Percentiles rank a stretch among this genome's conserved stretches.
Conservation (phyloP, 129 eudicot genomes). For the Silybum marianum region DNA sequence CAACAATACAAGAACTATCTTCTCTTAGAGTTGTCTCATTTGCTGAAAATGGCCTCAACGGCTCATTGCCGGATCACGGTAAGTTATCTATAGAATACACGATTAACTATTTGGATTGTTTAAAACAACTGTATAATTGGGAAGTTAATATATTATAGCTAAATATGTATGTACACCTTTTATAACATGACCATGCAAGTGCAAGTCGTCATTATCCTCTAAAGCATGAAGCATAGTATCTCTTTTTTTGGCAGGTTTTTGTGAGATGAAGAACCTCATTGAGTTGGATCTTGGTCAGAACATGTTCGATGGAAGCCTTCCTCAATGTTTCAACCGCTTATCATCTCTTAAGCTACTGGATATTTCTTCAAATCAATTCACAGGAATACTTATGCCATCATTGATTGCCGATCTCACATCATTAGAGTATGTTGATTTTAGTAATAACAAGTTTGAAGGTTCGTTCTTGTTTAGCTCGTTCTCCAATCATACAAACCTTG, state of each 20-base stretch:
- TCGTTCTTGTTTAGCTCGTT: background rate
- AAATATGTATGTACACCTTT: background rate
- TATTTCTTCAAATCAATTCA: background rate
- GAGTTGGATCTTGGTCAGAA: background rate
- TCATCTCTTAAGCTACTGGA: background rate
- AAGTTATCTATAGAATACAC: background rate
- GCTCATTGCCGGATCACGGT: slow-evolving; percentile 3
- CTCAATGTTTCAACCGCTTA: background rate
- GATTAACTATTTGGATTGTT: background rate
- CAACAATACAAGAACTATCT: slow-evolving; percentile 14
- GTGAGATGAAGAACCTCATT: background rate
- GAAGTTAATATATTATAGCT: background rate
- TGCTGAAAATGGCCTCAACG: background rate
- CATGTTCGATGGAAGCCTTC: background rate
- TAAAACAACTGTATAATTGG: background rate
- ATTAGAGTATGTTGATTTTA: slow-evolving; percentile 8
- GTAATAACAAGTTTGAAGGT: background rate
- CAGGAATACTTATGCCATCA: background rate
- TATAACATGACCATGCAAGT: background rate
- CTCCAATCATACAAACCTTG: slow-evolving; percentile 20
- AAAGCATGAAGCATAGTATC: no score
- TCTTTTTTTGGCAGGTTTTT: background rate
- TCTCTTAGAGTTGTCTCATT: slow-evolving; percentile 15
- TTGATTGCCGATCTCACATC: background rate
- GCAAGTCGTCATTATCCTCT: no score